Percentiles rank a stretch among this genome's conserved stretches.
Evolutionary conservation across 306 rosid genomes (phyloP).

Genomic region (Begonia masoniana): DNA sequence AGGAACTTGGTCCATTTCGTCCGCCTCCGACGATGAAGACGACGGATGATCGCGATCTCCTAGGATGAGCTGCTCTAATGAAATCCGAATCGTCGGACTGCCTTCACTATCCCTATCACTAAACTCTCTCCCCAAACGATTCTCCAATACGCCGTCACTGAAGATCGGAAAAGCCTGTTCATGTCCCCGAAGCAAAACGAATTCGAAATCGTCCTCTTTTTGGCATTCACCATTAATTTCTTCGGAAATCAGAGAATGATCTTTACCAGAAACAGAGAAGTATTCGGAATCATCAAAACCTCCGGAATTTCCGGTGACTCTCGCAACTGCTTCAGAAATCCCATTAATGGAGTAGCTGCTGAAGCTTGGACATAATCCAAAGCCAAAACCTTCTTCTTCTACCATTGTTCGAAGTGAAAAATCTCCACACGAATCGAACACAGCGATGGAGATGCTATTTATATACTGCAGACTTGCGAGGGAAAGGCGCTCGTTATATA

Average conservation of each 20-base stretch:
- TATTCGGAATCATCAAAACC: neutral
- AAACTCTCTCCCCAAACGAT: neutral
- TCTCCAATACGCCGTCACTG: slow-evolving; percentile 24
- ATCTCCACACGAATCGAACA: no score
- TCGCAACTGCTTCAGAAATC: neutral
- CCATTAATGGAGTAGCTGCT: slow-evolving; percentile 3
- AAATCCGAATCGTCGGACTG: slow-evolving; percentile 12
- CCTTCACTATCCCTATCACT: neutral
- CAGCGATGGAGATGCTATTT: no score
- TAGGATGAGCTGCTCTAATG: slow-evolving; percentile 17
- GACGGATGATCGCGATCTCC: slow-evolving; percentile 21
- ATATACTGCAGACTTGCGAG: no score
- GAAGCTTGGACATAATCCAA: slow-evolving; percentile 10
- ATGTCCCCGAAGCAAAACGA: slow-evolving; percentile 26
- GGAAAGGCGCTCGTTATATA: no score
- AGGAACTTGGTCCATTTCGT: slow-evolving; percentile 43
- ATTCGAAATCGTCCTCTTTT: slow-evolving; percentile 43
- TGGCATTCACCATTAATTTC: neutral
- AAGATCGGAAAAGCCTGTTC: slow-evolving; percentile 51
- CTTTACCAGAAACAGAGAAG: neutral
- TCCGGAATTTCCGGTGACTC: neutral
- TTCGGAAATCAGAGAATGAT: neutral
- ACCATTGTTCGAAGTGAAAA: no score
- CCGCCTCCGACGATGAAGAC: slow-evolving; percentile 32
- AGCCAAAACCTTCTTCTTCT: neutral